Percentiles rank a stretch among this genome's conserved stretches.
Conservation (phyloP, 2,329 filamentous ascomycete species). For the Sclerotinia borealis region DNA sequence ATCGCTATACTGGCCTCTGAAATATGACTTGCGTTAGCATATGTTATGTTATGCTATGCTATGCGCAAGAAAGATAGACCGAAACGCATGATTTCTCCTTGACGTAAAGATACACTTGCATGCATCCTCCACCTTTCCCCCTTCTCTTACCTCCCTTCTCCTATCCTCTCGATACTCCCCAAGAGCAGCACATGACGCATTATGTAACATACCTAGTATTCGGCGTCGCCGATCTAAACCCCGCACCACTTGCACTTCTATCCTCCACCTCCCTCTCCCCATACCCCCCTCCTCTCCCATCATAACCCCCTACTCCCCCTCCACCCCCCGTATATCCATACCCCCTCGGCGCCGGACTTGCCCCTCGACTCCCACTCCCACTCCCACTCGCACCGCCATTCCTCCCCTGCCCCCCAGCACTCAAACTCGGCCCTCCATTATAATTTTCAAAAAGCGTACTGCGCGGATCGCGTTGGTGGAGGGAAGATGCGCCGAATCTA, state of each 20-base stretch:
- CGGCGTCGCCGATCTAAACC: conserved; percentile 64
- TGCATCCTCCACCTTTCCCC: not conserved
- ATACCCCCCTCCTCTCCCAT: conserved; percentile 23
- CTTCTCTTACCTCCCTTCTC: not conserved
- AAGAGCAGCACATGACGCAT: not conserved
- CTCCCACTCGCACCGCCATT: conserved; percentile 12
- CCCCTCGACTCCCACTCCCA: conserved; percentile 9
- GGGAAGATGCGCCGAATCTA: conserved; percentile 61
- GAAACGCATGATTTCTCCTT: not conserved
- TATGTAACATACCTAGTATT: conserved; percentile 57
- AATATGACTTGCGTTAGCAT: not conserved
- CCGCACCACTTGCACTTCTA: conserved; percentile 21
- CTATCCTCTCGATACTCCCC: not conserved
- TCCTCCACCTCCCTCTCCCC: not conserved
- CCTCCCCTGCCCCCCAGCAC: conserved; percentile 27
- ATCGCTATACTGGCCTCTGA: conserved; percentile 83
- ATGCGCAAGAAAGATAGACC: not conserved
- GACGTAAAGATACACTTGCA: not conserved
- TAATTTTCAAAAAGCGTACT: conserved; percentile 73
- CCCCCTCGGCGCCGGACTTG: conserved; percentile 30
- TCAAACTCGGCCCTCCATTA: too few species aligned
- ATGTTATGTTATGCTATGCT: too few species aligned
- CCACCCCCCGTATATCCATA: conserved; percentile 47
- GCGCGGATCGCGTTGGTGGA: conserved; percentile 68
- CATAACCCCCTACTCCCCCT: conserved; percentile 9